phyloP scores from a whole-genome alignment of 257 asterid genomes.

The Jacaranda mimosifolia region DNA sequence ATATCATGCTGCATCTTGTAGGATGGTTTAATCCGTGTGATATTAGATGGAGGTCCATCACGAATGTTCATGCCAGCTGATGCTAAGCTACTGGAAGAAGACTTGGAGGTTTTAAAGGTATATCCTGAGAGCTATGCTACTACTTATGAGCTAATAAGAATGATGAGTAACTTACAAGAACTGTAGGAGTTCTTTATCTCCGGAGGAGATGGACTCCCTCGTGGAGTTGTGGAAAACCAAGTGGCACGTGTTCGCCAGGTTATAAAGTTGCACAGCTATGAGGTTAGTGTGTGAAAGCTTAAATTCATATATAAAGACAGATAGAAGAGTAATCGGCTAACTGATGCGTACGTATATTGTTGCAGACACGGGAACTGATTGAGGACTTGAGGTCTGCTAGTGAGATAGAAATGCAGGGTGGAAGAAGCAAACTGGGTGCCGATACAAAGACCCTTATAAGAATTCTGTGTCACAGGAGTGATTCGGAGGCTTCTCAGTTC shows the following conservation, averaged over 20 bases:
- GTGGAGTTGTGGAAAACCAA: slow-evolving; percentile 98
- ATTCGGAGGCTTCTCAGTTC: slow-evolving; percentile 95
- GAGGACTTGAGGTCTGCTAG: slow-evolving; percentile 88
- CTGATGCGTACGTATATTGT: slow-evolving; percentile 7
- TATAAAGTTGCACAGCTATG: slow-evolving; percentile 73
- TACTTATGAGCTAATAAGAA: too few species aligned
- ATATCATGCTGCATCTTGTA: slow-evolving; percentile 41
- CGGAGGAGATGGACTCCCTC: slow-evolving; percentile 99
- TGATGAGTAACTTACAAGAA: neutral
- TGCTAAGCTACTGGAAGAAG: slow-evolving; percentile 90
- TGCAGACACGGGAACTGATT: slow-evolving; percentile 88
- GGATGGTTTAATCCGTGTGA: slow-evolving; percentile 90
- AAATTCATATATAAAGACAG: too few species aligned
- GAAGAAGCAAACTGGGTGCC: slow-evolving; percentile 80
- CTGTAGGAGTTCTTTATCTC: slow-evolving; percentile 89
- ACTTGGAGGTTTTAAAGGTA: slow-evolving; percentile 91
- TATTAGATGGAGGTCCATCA: slow-evolving; percentile 90
- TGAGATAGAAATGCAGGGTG: slow-evolving; percentile 80
- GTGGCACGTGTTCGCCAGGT: slow-evolving; percentile 82
- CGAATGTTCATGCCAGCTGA: slow-evolving; percentile 78
- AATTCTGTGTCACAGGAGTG: slow-evolving; percentile 83
- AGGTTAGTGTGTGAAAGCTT: slow-evolving; percentile 62
- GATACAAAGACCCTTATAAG: slow-evolving; percentile 85
- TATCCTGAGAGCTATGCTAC: neutral
- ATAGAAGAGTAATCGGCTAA: neutral